These are phyloP conservation scores for Verticillium nonalfalfae DNA, from an alignment of 2,329 filamentous ascomycete species.

Conservation along the genomic window DNA sequence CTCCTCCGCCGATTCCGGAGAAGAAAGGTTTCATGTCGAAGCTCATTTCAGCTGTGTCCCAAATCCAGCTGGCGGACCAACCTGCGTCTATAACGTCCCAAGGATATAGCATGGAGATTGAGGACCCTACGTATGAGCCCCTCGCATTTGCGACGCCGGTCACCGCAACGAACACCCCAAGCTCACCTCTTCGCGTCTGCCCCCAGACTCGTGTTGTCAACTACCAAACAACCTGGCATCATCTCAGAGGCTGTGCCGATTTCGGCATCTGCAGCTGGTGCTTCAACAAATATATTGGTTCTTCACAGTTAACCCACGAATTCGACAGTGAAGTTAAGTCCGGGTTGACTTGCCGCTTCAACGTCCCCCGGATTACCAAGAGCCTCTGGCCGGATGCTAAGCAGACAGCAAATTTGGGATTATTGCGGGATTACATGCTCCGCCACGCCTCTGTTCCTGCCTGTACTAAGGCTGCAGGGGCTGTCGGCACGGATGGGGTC, in stretches of 20 bases:
- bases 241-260: constrained; percentile 15
- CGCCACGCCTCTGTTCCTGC: constrained; percentile 15
- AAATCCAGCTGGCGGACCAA: background rate
- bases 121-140: background rate
- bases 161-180: background rate
- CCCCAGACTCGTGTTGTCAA: constrained; percentile 18
- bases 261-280: constrained; percentile 34
- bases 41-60: background rate
- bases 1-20: background rate
- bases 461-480: constrained; percentile 19
- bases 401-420: constrained; percentile 15
- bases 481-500: constrained; percentile 14
- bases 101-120: background rate
- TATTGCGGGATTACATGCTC: constrained; percentile 19
- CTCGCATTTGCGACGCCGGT: background rate
- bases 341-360: constrained; percentile 20
- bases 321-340: constrained; percentile 20
- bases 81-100: background rate
- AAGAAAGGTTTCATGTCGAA: background rate
- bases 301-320: constrained; percentile 17
- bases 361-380: constrained; percentile 24
- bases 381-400: constrained; percentile 25
- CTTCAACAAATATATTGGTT: constrained; percentile 27
- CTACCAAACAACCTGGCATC: constrained; percentile 26
- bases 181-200: constrained; percentile 11